phyloP scores from a whole-genome alignment of 306 rosid genomes.

The Cucurbita argyrosperma region DNA sequence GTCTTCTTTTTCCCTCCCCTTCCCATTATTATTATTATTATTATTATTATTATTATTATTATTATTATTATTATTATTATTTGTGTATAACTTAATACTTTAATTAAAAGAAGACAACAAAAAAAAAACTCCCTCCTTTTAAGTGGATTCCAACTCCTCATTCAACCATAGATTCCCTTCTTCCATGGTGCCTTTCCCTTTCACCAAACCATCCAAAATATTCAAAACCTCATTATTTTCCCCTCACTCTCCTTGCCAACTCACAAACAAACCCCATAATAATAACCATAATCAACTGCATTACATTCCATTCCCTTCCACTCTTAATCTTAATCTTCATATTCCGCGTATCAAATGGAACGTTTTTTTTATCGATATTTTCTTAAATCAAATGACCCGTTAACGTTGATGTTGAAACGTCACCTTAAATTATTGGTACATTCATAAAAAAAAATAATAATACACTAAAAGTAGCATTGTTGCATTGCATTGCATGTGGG shows the following conservation, averaged over 20 bases:
- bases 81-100: background rate
- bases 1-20: background rate
- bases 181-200: slow-evolving; percentile 1
- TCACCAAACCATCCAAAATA: slow-evolving; percentile 4
- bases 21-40: slow-evolving; percentile 1
- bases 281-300: background rate
- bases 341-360: background rate
- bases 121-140: slow-evolving; percentile 38
- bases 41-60: too few species aligned
- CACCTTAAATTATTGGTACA: background rate
- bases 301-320: background rate
- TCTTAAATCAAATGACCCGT: background rate
- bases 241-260: background rate
- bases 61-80: background rate
- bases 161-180: slow-evolving; percentile 37
- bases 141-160: slow-evolving; percentile 99
- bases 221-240: background rate
- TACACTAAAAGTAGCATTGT: background rate
- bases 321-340: background rate
- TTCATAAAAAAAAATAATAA: background rate
- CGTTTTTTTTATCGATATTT: background rate
- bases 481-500: background rate
- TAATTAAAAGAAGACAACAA: too few species aligned
- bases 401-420: background rate
- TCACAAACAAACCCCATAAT: background rate